Evolutionary conservation across 2,329 filamentous ascomycete species (phyloP).

Genomic region (Chaetomium globosum): DNA sequence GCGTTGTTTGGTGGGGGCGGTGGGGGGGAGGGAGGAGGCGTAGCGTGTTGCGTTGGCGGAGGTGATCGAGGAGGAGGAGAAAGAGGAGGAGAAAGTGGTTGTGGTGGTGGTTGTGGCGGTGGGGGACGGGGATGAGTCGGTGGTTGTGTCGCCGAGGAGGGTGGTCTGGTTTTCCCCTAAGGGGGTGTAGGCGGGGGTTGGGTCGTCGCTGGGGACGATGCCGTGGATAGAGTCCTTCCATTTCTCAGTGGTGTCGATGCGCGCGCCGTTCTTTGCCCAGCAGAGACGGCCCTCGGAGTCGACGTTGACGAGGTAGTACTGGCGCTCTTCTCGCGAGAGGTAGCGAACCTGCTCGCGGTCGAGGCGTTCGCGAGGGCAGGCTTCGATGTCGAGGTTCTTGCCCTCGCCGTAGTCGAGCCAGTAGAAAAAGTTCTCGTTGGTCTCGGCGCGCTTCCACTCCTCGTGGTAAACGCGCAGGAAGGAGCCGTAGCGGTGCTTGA

Average conservation of each 20-base stretch:
- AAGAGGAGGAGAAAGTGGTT: constrained; percentile 35
- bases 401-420: constrained; percentile 87
- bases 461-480: constrained; percentile 81
- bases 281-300: constrained; percentile 74
- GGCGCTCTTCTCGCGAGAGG: constrained; percentile 76
- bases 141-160: constrained; percentile 38
- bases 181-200: constrained; percentile 56
- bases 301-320: constrained; percentile 77
- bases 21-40: constrained; percentile 59
- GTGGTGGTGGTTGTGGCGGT: constrained; percentile 12
- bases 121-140: constrained; percentile 33
- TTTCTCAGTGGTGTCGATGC: constrained; percentile 73
- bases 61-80: constrained; percentile 52
- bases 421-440: constrained; percentile 88
- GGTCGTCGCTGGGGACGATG: constrained; percentile 64
- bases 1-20: constrained; percentile 58
- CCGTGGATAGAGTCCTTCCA: constrained; percentile 81
- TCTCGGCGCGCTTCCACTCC: constrained; percentile 77
- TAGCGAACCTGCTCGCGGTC: constrained; percentile 83
- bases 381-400: constrained; percentile 66
- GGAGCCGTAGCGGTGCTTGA: constrained; percentile 84
- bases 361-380: constrained; percentile 72
- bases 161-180: constrained; percentile 40
- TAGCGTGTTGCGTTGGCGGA: constrained; percentile 53
- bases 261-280: constrained; percentile 80